These are phyloP conservation scores for Fusarium sp. DNA, from an alignment of 2,329 filamentous ascomycete species.

Conservation along the genomic window DNA sequence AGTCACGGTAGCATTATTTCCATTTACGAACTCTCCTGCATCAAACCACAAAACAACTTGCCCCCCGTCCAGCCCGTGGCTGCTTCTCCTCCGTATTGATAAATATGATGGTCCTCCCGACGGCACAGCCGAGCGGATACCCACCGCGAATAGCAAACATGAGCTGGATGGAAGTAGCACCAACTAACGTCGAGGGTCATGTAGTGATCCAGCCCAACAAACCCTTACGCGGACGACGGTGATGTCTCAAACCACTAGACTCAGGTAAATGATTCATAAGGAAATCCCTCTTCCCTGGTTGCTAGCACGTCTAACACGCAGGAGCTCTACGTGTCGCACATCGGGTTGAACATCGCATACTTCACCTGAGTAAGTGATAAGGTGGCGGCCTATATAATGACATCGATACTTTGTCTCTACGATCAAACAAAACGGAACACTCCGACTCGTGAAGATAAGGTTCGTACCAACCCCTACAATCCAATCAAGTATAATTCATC, in stretches of 20 bases:
- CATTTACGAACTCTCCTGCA: conserved; percentile 21
- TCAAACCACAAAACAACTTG: not conserved
- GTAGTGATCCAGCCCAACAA: conserved; percentile 7
- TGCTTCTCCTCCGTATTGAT: not conserved
- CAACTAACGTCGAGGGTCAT: conserved; percentile 10
- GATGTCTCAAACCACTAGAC: no score
- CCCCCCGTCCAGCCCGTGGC: not conserved
- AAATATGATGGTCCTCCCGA: not conserved
- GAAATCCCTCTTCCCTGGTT: no score
- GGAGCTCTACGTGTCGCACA: not conserved
- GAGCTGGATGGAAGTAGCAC: conserved; percentile 4
- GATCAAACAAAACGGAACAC: not conserved
- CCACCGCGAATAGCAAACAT: conserved; percentile 23
- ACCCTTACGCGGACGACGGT: not conserved
- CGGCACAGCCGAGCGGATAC: conserved; percentile 32
- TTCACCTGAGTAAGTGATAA: not conserved
- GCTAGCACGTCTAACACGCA: no score
- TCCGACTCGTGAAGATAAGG: not conserved
- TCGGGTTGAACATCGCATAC: not conserved
- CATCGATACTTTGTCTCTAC: conserved; percentile 9
- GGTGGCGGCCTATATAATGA: conserved; percentile 18
- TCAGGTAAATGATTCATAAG: not conserved
- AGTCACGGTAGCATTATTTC: conserved; percentile 15
- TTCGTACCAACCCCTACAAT: not conserved
- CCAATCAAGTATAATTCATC: not conserved